Conservation (phyloP, 1,284 basidiomycete species). For the Acaromyces ingoldii region DNA sequence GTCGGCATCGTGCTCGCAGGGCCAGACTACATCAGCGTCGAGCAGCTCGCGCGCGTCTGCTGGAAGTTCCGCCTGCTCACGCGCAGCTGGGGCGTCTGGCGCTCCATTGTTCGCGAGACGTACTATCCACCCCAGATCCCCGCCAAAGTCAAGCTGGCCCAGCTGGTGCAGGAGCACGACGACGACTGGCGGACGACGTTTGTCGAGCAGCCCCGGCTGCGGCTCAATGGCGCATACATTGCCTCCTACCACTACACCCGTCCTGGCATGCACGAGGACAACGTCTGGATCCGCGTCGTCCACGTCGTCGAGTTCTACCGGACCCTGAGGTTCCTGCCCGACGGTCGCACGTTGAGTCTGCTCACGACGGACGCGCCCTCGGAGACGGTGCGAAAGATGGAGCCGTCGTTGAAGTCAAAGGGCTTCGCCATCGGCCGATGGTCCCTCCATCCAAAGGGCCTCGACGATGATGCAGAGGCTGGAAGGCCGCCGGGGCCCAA, state of each 20-base stretch:
- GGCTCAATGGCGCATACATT: conserved; percentile 47
- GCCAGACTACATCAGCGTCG: conserved; percentile 42
- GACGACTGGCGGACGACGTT: conserved; percentile 42
- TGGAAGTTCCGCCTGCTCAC: conserved; percentile 44
- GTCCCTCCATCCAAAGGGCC: conserved; percentile 28
- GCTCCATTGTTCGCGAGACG: conserved; percentile 29
- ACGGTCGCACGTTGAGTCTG: conserved; percentile 78
- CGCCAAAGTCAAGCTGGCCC: conserved; percentile 1
- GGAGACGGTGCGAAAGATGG: conserved; percentile 70
- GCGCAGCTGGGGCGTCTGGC: conserved; percentile 34
- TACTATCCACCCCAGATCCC: conserved; percentile 36
- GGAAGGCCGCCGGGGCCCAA: conserved; percentile 25
- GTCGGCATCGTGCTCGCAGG: conserved; percentile 36
- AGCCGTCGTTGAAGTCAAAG: conserved; percentile 65
- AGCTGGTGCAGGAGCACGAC: conserved; percentile 20
- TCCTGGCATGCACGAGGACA: conserved; percentile 38
- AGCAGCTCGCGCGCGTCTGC: conserved; percentile 35
- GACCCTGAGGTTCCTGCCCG: conserved; percentile 76
- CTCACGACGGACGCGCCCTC: conserved; percentile 76
- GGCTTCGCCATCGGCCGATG: conserved; percentile 63
- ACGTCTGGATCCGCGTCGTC: conserved; percentile 45
- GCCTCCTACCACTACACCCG: conserved; percentile 46
- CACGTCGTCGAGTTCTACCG: conserved; percentile 63
- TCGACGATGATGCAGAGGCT: conserved; percentile 27
- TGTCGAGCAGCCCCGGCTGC: conserved; percentile 44